A percentile compares a stretch with the other conserved stretches of the same genome.
Conservation (phyloP, 1,284 basidiomycete genomes). For the Cryptococcus amylolentus region DNA sequence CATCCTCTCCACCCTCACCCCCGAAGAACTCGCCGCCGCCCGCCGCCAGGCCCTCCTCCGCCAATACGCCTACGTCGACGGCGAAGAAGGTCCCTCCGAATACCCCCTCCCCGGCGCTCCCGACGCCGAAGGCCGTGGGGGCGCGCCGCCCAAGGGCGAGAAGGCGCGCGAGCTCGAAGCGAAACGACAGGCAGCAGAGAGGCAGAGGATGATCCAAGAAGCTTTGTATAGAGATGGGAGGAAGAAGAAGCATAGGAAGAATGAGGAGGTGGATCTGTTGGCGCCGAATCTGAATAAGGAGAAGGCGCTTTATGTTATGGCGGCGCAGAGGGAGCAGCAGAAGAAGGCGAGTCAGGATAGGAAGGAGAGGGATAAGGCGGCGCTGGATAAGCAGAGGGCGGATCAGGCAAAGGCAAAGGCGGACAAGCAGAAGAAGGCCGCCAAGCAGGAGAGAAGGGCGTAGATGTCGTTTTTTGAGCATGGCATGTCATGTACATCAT, state of each 20-base stretch:
- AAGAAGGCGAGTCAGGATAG: conserved; percentile 32
- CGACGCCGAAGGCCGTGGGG: conserved; percentile 8
- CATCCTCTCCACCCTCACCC: conserved; percentile 37
- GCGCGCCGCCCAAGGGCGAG: conserved; percentile 27
- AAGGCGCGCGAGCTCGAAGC: conserved; percentile 30
- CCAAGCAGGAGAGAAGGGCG: conserved; percentile 45
- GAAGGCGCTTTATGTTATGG: conserved; percentile 37
- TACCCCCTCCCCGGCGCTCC: conserved; percentile 2
- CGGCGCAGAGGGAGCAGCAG: conserved; percentile 41
- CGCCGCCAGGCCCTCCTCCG: conserved; percentile 37
- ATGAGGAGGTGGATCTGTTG: conserved; percentile 42
- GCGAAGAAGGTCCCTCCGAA: conserved; percentile 22
- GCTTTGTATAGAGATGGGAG: conserved; percentile 42
- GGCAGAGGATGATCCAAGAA: conserved; percentile 35
- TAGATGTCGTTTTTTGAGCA: conserved; percentile 8
- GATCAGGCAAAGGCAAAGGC: conserved; percentile 48
- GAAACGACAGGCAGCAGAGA: conserved; percentile 42
- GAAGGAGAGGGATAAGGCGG: conserved; percentile 44
- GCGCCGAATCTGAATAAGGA: conserved; percentile 48
- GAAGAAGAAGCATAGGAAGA: conserved; percentile 46
- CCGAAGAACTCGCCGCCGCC: conserved; percentile 42
- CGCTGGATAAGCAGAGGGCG: conserved; percentile 48
- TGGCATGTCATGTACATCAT: background rate
- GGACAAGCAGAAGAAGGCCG: conserved; percentile 49
- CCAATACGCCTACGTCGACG: conserved; percentile 49